Conservation (phyloP, 176 grass and related monocot species). For the Calamus simplicifolius region DNA sequence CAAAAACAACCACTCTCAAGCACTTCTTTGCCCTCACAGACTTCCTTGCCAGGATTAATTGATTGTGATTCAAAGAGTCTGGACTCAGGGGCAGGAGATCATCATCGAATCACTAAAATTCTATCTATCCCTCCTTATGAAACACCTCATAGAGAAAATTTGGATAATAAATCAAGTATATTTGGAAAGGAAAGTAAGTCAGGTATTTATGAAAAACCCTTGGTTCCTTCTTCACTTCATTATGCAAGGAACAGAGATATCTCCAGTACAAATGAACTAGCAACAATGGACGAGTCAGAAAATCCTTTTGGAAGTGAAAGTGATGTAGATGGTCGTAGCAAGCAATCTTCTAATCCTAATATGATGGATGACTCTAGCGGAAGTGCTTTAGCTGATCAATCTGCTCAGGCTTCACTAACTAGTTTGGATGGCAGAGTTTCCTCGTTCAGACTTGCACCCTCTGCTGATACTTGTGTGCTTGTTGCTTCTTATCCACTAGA, state of each 20-base stretch:
- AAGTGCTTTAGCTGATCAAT: conserved; percentile 2
- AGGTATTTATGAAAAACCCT: not conserved
- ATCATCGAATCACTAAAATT: conserved; percentile 12
- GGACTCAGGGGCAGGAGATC: conserved; percentile 30
- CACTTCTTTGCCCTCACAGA: conserved; percentile 23
- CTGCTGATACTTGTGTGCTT: conserved; percentile 13
- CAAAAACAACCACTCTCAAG: conserved; percentile 44
- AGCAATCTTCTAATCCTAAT: not conserved
- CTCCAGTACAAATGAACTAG: not conserved
- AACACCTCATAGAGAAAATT: conserved; percentile 22
- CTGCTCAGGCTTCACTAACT: not conserved
- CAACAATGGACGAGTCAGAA: not conserved
- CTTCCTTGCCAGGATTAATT: conserved; percentile 4
- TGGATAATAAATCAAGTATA: not conserved
- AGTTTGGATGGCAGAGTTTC: conserved; percentile 1
- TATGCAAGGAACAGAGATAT: not conserved
- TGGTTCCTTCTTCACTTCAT: not conserved
- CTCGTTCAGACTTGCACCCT: not conserved
- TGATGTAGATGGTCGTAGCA: not conserved
- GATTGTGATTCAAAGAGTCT: conserved; percentile 38
- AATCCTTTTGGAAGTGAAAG: not conserved
- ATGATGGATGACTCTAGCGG: not conserved
- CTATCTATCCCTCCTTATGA: conserved; percentile 25
- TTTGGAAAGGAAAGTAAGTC: not conserved
- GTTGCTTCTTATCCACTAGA: conserved; percentile 17